Evolutionary conservation across 2,329 filamentous ascomycete genomes (phyloP), one percentile per base, ranked within the genome.

Genomic region (Colletotrichum liriopes): DNA sequence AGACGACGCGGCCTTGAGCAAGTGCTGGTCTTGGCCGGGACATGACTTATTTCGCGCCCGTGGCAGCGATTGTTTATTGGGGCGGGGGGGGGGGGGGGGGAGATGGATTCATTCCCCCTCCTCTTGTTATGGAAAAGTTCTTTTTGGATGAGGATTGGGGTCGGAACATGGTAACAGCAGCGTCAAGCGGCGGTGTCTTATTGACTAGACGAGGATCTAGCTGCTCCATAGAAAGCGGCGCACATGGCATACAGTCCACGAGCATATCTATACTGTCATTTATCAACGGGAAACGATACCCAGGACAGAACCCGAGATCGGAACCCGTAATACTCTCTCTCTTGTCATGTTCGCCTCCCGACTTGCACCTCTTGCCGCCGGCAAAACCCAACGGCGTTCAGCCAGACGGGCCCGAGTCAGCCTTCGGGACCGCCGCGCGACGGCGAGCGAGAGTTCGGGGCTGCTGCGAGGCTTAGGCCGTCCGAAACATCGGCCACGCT

Each of bases 21-120:
- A 72, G 69, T 64, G 69, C 65, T 64, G 69, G 52, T 69, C 69
- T 64, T 64, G 69, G 59, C 59, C 41, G n/a, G n/a, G 41, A 39
- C 20, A 54, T 23, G 54, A 14, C 35, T 16, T 35, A 62, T 49
- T 64, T 29, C 16, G 43, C 29, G 26, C 20, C 35, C 14, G 20
- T 16, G 39, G 4, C 18, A 32, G 39, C 39, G 49, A 39, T 26
- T 32, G 20, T 39, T 54, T 20, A 0, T 26, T 7, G 18, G 45
- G 32, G 16, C 23, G 23, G 23, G 23, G 2, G 18, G 45, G 32
- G 16, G 1, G 23, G 23, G 23, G 2, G 23, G 20, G 18, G 0
- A 23, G 45, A 61, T 5, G n/a, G 23, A 43, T 11, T 41, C 12
- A 35, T 54, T n/a, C 29, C 6, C n/a, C 45, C 5, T 20, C 58